Conservation (phyloP, 192 early-diverging fungal genomes). For the Rhizophagus sp. region DNA sequence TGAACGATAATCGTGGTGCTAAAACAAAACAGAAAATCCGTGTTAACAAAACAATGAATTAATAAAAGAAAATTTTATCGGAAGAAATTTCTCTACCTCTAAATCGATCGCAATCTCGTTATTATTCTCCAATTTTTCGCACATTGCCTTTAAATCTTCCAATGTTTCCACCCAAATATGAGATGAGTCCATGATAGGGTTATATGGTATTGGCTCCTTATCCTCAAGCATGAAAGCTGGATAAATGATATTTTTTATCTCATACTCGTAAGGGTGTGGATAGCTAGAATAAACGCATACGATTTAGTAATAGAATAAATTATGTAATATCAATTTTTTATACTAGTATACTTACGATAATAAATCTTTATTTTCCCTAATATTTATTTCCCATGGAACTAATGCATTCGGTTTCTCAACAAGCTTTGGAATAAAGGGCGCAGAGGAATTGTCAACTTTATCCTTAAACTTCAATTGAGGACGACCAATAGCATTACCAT, state of each 20-base stretch:
- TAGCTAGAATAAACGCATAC: slow-evolving; percentile 29
- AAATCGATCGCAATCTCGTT: slow-evolving; percentile 91
- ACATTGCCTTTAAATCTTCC: slow-evolving; percentile 64
- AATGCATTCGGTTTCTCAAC: slow-evolving; percentile 78
- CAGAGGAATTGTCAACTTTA: slow-evolving; percentile 80
- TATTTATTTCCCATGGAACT: slow-evolving; percentile 63
- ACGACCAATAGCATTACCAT: slow-evolving; percentile 71
- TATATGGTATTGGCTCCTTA: slow-evolving; percentile 53
- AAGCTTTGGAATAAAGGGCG: slow-evolving; percentile 83
- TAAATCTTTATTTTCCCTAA: neutral
- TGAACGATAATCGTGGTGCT: slow-evolving; percentile 91
- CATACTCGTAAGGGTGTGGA: slow-evolving; percentile 89
- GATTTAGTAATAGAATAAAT: neutral
- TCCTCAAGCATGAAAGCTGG: slow-evolving; percentile 68
- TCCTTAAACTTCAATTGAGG: slow-evolving; percentile 91
- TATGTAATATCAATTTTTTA: neutral
- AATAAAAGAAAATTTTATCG: neutral
- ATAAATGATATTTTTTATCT: slow-evolving; percentile 80
- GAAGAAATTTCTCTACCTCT: slow-evolving; percentile 42
- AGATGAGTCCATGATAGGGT: slow-evolving; percentile 66
- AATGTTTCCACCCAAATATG: slow-evolving; percentile 83
- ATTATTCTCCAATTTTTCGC: slow-evolving; percentile 58
- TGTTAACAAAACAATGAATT: neutral
- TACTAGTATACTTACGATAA: neutral
- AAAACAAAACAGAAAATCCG: neutral